These are phyloP conservation scores for Benincasa hispida DNA, from an alignment of 306 rosid genomes.

Conservation along the genomic window DNA sequence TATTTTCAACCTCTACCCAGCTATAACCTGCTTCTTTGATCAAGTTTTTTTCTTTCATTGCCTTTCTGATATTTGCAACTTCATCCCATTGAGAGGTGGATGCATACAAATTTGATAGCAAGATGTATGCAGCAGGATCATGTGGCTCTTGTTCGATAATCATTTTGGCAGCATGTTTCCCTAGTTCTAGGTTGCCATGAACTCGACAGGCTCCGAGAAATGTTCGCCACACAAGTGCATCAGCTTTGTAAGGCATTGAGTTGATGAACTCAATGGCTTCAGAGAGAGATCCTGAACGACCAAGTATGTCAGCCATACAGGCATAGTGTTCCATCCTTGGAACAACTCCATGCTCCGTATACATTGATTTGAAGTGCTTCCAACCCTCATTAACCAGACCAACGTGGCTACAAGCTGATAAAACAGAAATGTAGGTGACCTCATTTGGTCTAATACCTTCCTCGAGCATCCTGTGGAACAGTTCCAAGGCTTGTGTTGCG, in stretches of 20 bases:
- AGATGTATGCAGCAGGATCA: constrained; percentile 43
- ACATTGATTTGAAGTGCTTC: constrained; percentile 47
- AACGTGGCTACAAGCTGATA: constrained; percentile 60
- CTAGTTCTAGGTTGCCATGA: constrained; percentile 40
- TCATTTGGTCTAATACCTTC: constrained; percentile 41
- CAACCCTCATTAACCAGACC: constrained; percentile 46
- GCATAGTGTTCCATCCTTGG: constrained; percentile 63
- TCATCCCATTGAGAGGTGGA: constrained; percentile 40
- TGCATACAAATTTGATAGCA: constrained; percentile 55
- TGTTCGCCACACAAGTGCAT: constrained; percentile 54
- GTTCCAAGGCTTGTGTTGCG: constrained; percentile 34
- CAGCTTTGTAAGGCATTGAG: constrained; percentile 48
- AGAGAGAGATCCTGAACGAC: constrained; percentile 48
- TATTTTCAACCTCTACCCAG: constrained; percentile 51
- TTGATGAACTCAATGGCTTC: constrained; percentile 38
- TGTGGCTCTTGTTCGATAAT: constrained; percentile 43
- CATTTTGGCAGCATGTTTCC: constrained; percentile 50
- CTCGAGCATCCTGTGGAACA: constrained; percentile 49
- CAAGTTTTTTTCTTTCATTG: constrained; percentile 34
- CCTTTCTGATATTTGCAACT: constrained; percentile 42
- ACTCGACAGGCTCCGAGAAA: constrained; percentile 57
- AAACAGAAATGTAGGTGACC: constrained; percentile 48
- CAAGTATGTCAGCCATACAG: constrained; percentile 53
- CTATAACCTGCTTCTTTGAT: constrained; percentile 52
- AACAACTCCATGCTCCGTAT: constrained; percentile 23